phyloP scores from a whole-genome alignment of 2,329 filamentous ascomycete species.

The Neurospora sp. region DNA sequence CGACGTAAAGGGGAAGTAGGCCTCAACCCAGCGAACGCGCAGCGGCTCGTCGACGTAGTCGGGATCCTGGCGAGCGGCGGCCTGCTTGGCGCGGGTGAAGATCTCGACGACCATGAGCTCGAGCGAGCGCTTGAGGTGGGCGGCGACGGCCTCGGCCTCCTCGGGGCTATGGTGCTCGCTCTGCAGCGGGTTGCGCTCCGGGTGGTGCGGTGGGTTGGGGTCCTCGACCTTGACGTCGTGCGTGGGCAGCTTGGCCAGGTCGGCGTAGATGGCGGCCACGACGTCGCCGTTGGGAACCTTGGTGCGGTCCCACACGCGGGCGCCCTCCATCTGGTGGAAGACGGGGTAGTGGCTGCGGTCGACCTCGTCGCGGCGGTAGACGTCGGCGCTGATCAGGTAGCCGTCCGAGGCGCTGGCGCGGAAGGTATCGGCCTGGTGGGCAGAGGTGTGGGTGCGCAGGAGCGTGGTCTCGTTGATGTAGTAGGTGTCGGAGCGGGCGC shows the following conservation, averaged over 20 bases:
- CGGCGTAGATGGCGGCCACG: conserved; percentile 56
- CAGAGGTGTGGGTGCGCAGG: conserved; percentile 86
- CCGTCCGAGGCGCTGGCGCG: conserved; percentile 61
- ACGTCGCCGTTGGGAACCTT: conserved; percentile 49
- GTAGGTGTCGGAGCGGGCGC: conserved; percentile 85
- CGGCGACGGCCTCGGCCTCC: conserved; percentile 73
- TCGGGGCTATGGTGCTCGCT: conserved; percentile 56
- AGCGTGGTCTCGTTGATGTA: conserved; percentile 82
- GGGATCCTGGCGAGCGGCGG: conserved; percentile 43
- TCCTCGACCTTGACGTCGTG: conserved; percentile 76
- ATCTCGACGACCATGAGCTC: conserved; percentile 86
- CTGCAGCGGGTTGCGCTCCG: conserved; percentile 77
- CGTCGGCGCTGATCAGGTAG: conserved; percentile 87
- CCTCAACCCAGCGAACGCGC: conserved; percentile 86
- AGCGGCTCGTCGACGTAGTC: conserved; percentile 58
- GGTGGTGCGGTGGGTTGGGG: conserved; percentile 66
- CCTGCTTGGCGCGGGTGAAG: conserved; percentile 67
- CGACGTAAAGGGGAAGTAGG: conserved; percentile 94
- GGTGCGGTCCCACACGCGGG: conserved; percentile 73
- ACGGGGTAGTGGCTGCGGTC: conserved; percentile 92
- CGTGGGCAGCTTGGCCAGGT: conserved; percentile 60
- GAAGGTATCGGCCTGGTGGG: conserved; percentile 82
- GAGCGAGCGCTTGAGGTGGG: conserved; percentile 80
- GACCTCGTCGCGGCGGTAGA: conserved; percentile 90
- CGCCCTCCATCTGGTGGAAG: conserved; percentile 98